Base-by-base conservation (phyloP, 1,139 yeast genomes). In the Petasospora rhodanensis region DNA sequence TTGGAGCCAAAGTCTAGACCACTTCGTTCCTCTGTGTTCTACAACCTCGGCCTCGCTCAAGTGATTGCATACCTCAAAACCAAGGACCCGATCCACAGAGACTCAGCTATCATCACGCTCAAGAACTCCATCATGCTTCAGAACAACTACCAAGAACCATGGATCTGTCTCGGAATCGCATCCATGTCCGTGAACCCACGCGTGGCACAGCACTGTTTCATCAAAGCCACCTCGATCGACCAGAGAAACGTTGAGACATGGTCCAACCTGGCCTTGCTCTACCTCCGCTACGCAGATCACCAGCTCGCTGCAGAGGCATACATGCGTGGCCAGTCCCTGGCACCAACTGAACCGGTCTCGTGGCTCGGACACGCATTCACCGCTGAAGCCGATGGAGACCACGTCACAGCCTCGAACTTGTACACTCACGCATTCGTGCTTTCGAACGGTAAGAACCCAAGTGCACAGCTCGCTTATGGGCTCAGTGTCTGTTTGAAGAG, bases 141-240 rank as follows among this genome's bases (percentile, higher is more conserved):
- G 52, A 70, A 79, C 4, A 73, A 70, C 39, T 82, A 81, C 43
- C 65, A 82, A 2, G 76, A 72, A 20, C 78, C 77, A 39, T 91
- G 99, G 99, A 68, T 76, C 31, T 80, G 84, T 0, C 66, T 89
- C 24, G 98, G 97, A 10, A 71, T 81, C 43, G 79, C 85, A 0
- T 62, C 79, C 0, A 68, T 79, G 29, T 61, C 74, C 2, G 56
- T 64, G 5, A 81, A 77, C 46, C 79, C 91, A 0, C 71, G 72
- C 33, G 82, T 86, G 7, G 68, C 96, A 0, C 99, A 91, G 55
- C 98, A 91, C 58, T 86, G 96, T 55, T 85, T 83, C 49, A 83
- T 93, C 46, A 81, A 85, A 43, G 91, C 96, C 0, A 62, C 79
- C 3, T 68, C 85, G 0, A 59, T 86, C 27, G 80, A 83, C 34